Conservation (phyloP, 768 basidiomycete species). For the Astraeus odoratus region DNA sequence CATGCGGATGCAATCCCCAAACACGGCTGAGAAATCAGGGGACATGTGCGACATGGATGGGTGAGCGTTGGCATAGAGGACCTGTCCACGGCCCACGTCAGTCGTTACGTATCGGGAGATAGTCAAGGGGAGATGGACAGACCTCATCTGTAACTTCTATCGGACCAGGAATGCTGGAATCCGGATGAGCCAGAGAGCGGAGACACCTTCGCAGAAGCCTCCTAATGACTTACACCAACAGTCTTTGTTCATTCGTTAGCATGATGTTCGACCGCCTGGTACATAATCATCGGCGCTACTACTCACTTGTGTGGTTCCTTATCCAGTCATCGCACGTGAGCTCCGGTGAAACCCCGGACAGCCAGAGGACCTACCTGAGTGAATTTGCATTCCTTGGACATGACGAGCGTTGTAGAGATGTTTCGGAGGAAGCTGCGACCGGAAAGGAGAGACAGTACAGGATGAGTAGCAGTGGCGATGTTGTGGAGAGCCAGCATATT, state of each 20-base stretch:
- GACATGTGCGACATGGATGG: constrained; percentile 87
- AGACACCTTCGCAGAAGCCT: background rate
- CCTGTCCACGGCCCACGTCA: constrained; percentile 31
- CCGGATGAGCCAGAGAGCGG: constrained; percentile 5
- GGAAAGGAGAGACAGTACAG: background rate
- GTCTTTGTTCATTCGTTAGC: constrained; percentile 25
- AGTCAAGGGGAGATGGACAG: constrained; percentile 3
- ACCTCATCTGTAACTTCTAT: constrained; percentile 61
- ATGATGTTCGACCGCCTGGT: constrained; percentile 18
- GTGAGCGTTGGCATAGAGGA: constrained; percentile 90
- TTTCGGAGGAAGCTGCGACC: constrained; percentile 2
- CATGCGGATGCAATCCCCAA: constrained; percentile 86
- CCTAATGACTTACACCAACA: constrained; percentile 37
- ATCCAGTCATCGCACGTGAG: no score
- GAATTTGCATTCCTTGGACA: constrained; percentile 17
- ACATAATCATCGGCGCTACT: background rate
- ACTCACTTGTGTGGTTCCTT: constrained; percentile 48
- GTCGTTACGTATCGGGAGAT: background rate
- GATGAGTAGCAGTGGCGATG: background rate
- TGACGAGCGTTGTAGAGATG: constrained; percentile 6
- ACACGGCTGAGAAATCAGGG: constrained; percentile 79
- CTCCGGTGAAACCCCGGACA: background rate
- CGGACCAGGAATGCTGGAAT: constrained; percentile 51
- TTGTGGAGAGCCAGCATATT: background rate
- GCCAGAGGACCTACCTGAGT: constrained; percentile 11